phyloP scores from a whole-genome alignment of 345 rosid species.

The Hibiscus trionum region DNA sequence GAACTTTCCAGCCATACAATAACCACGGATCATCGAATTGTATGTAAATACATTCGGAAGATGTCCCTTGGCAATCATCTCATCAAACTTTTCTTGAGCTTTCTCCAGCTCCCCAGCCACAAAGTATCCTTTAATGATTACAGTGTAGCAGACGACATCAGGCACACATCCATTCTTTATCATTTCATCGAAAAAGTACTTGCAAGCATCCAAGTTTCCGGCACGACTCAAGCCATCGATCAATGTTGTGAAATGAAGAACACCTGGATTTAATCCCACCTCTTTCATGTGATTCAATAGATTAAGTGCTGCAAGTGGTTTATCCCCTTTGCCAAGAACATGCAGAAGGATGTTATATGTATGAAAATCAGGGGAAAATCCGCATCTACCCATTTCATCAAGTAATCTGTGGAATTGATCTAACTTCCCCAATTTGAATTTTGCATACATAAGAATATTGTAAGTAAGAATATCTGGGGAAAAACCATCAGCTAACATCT shows the following conservation, averaged over 20 bases:
- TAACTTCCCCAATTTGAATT: slow-evolving; percentile 63
- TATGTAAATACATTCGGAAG: slow-evolving; percentile 83
- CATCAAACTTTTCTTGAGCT: slow-evolving; percentile 55
- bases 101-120: slow-evolving; percentile 60
- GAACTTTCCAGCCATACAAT: slow-evolving; percentile 63
- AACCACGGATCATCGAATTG: slow-evolving; percentile 79
- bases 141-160: slow-evolving; percentile 81
- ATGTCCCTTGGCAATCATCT: slow-evolving; percentile 54
- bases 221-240: slow-evolving; percentile 87
- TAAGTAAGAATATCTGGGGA: slow-evolving; percentile 60
- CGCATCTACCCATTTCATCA: slow-evolving; percentile 65
- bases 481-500: slow-evolving; percentile 58
- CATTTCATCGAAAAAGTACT: slow-evolving; percentile 73
- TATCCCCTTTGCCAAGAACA: slow-evolving; percentile 75
- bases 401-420: slow-evolving; percentile 57
- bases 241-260: slow-evolving; percentile 78
- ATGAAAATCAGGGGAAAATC: slow-evolving; percentile 63
- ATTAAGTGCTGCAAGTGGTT: slow-evolving; percentile 68
- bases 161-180: slow-evolving; percentile 51
- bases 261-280: slow-evolving; percentile 51
- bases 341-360: slow-evolving; percentile 79
- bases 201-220: slow-evolving; percentile 77
- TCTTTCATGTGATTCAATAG: slow-evolving; percentile 80
- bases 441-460: slow-evolving; percentile 63
- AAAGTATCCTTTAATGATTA: slow-evolving; percentile 69